phyloP scores from a whole-genome alignment of 192 early-diverging fungal species.

The Coemansia reversa region DNA sequence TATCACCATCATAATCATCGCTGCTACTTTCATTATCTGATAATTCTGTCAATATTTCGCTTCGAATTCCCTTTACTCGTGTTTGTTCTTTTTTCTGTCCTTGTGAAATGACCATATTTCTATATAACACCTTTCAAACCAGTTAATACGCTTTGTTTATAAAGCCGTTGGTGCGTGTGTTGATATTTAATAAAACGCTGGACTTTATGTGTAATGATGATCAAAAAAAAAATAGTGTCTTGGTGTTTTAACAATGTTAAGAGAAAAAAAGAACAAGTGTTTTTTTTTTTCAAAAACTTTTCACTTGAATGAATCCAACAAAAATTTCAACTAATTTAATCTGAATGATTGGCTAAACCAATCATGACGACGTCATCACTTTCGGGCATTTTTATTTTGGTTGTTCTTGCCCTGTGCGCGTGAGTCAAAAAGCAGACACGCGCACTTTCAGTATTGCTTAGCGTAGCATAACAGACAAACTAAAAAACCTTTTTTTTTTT shows the following conservation, averaged over 20 bases:
- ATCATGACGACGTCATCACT: not conserved
- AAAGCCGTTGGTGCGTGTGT: not conserved
- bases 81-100: not conserved
- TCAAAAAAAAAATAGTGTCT: not conserved
- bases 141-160: not conserved
- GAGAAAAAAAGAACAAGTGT: not conserved
- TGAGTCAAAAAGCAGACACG: too few relatives aligned
- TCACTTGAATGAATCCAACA: not conserved
- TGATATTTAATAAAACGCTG: too few relatives aligned
- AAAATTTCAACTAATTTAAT: not conserved
- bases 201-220: not conserved
- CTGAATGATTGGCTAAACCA: not conserved
- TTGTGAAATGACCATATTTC: not conserved
- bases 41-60: not conserved
- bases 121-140: not conserved
- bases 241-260: not conserved
- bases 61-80: not conserved
- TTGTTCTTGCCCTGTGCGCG: not conserved
- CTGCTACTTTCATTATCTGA: slow-evolving; percentile 25
- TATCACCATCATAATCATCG: slow-evolving; percentile 46
- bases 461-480: not conserved
- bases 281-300: not conserved
- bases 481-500: not conserved
- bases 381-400: not conserved
- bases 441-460: not conserved